Conservation (phyloP, 257 asterid species). For the Thymus mandschuricus region DNA sequence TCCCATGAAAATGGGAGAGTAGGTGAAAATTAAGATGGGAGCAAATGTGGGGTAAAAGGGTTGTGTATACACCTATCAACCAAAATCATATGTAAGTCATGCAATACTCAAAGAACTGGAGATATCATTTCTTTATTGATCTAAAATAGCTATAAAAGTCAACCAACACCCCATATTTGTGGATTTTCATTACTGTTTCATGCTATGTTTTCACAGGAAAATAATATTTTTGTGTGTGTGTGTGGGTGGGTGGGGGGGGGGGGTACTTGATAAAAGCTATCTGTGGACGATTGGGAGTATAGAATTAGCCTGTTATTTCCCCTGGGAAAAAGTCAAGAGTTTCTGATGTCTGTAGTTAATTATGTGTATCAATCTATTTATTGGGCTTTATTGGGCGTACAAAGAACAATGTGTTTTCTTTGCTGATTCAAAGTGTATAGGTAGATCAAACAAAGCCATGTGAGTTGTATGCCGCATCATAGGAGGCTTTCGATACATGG, state of each 20-base stretch:
- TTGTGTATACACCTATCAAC: not conserved
- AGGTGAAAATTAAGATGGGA: not conserved
- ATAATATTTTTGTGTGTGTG: not conserved
- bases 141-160: not conserved
- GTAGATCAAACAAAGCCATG: slow-evolving; percentile 10
- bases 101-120: not conserved
- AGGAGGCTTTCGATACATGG: not conserved
- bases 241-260: too few species aligned
- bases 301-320: not conserved
- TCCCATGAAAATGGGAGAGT: not conserved
- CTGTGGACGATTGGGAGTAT: not conserved
- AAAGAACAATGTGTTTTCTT: not conserved
- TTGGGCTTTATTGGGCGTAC: not conserved
- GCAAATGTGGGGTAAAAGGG: slow-evolving; percentile 4
- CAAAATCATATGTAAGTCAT: not conserved
- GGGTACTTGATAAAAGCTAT: not conserved
- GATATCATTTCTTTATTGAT: not conserved
- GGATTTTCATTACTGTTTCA: not conserved
- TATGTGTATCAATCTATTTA: not conserved
- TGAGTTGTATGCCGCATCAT: not conserved
- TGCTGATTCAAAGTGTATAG: not conserved
- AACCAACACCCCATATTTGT: slow-evolving; percentile 4
- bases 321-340: not conserved
- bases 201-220: not conserved
- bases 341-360: not conserved